Evolutionary conservation across 2,329 filamentous ascomycete species (phyloP).

Genomic region (Cordyceps militaris): DNA sequence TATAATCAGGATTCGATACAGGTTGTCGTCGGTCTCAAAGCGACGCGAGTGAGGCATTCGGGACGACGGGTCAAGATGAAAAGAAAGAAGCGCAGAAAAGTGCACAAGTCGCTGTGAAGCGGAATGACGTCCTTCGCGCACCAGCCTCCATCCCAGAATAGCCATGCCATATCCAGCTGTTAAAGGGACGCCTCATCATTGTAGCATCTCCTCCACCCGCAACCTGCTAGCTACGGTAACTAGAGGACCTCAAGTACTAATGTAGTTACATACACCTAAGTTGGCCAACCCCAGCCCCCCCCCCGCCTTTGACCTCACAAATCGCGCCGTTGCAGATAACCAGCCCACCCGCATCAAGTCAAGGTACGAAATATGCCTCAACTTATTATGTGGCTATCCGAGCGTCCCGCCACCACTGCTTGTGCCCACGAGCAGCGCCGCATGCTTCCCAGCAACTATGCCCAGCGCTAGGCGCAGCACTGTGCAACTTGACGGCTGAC

Average conservation of each 20-base stretch:
- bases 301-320: background rate
- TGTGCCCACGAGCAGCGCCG: background rate
- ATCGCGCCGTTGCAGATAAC: background rate
- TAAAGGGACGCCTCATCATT: too few species aligned
- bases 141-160: too few species aligned
- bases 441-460: too few species aligned
- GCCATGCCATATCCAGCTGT: too few species aligned
- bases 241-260: background rate
- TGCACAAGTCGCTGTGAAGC: background rate
- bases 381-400: background rate
- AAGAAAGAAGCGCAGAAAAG: too few species aligned
- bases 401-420: constrained; percentile 4
- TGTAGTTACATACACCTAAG: background rate
- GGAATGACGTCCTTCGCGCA: too few species aligned
- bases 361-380: background rate
- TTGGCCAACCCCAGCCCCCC: background rate
- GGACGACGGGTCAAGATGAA: background rate
- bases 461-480: background rate
- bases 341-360: background rate
- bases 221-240: too few species aligned
- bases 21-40: background rate
- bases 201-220: too few species aligned
- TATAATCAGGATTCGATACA: background rate
- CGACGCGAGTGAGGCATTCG: background rate
- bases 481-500: background rate